Evolutionary conservation across 1,284 basidiomycete species (phyloP), one percentile per base, ranked within the genome.

Genomic region (Boletellus deceptivus): DNA sequence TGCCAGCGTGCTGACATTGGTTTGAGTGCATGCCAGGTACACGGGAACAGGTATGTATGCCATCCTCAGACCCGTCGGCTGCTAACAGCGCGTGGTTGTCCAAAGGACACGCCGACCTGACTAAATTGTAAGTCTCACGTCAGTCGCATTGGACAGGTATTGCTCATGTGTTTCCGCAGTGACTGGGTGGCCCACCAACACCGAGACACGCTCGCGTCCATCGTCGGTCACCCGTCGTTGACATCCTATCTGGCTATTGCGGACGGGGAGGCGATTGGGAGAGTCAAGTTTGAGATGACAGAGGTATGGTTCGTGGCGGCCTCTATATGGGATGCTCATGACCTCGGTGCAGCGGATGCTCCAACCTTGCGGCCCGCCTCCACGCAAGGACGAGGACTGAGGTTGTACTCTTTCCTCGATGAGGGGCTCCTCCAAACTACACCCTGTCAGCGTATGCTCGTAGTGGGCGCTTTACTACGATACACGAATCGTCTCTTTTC

Each of bases 141-240:
- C 24, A 17, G 14, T 4, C 49, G n/a, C 33, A 27, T 36, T 38
- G 56, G 45, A 46, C 39, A 31, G 18, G 34, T 6, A 35, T 38
- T 56, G 34, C 43, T 45, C 18, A 49, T 40, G 42, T 43, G 43
- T 60, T 55, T 24, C n/a, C 10, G 17, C 40, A 98, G 96, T 72
- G 96, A 99, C 70, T 98, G 96, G 95, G 72, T 96, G 49, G 96
- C 93, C 11, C 93, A 98, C 72, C 96, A 99, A 69, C 93, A 97
- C 71, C 84, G 96, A 38, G 96, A 99, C 69, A 98, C 95, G 1
- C 77, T 93, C 53, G 77, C 95, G 22, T 89, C 93, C 9, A 94
- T 98, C 55, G 84, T 96, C 39, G 94, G 95, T 2, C 95, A 99
- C 69, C 83, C 93, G 3, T 80, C 91, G 0, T 73, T 99, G 54